phyloP scores from a whole-genome alignment of 768 basidiomycete genomes.

The Royoungia palumana region DNA sequence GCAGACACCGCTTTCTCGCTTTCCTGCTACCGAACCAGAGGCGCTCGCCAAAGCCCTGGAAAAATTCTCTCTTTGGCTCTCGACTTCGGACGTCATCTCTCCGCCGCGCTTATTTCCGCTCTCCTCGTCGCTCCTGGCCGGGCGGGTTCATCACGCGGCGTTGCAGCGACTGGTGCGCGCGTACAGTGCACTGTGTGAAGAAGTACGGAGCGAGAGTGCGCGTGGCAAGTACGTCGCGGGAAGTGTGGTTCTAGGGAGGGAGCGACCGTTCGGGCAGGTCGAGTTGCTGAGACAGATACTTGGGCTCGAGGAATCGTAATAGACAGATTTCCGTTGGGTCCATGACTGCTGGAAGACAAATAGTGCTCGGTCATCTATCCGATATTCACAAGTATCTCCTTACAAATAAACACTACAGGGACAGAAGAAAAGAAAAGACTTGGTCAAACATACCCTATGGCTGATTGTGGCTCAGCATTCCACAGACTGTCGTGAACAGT shows the following conservation, averaged over 20 bases:
- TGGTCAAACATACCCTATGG: too few relatives aligned
- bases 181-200: constrained; percentile 73
- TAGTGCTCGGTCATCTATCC: too few relatives aligned
- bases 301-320: constrained; percentile 65
- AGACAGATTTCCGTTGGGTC: too few relatives aligned
- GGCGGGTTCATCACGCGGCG: constrained; percentile 72
- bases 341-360: too few relatives aligned
- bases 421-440: too few relatives aligned
- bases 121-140: constrained; percentile 60
- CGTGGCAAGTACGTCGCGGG: constrained; percentile 79
- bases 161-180: constrained; percentile 62
- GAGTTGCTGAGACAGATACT: constrained; percentile 74
- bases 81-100: constrained; percentile 74
- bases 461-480: too few relatives aligned
- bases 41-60: constrained; percentile 60
- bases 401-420: too few relatives aligned
- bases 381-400: too few relatives aligned
- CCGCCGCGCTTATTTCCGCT: constrained; percentile 78
- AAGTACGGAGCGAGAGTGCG: constrained; percentile 66
- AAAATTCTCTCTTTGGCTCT: constrained; percentile 82
- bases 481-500: too few relatives aligned
- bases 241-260: constrained; percentile 75
- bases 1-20: constrained; percentile 72
- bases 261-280: constrained; percentile 80
- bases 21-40: constrained; percentile 58